These are phyloP conservation scores for Tolypocladium pustulatum DNA, from an alignment of 2,329 filamentous ascomycete genomes.

Conservation along the genomic window DNA sequence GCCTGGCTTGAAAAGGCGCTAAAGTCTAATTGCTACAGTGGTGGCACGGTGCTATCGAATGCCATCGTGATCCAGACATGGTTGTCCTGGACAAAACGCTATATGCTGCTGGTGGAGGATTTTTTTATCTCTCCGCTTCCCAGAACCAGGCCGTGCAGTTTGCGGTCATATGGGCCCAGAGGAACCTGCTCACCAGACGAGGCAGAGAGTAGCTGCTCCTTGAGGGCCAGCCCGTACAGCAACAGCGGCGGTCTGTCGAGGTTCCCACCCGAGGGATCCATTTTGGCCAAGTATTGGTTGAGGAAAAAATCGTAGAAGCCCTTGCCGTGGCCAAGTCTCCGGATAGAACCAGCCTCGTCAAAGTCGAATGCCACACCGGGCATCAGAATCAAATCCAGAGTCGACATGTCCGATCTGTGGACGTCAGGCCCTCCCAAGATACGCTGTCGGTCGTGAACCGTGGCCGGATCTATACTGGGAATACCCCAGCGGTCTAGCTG, in stretches of 20 bases:
- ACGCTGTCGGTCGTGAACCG: conserved; percentile 57
- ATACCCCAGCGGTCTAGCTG: conserved; percentile 85
- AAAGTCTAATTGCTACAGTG: neutral
- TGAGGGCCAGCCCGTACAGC: conserved; percentile 69
- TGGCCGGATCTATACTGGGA: conserved; percentile 63
- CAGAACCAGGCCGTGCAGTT: conserved; percentile 66
- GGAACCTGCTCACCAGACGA: conserved; percentile 56
- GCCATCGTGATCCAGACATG: neutral
- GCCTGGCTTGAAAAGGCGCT: neutral
- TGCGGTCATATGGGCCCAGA: conserved; percentile 65
- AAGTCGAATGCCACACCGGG: conserved; percentile 87
- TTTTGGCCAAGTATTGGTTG: conserved; percentile 52
- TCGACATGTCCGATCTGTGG: conserved; percentile 24
- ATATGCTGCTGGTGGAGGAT: neutral
- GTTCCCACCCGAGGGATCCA: conserved; percentile 20
- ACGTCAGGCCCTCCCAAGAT: conserved; percentile 55
- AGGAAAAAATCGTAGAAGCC: conserved; percentile 97
- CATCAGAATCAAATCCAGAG: conserved; percentile 78
- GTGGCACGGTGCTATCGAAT: neutral
- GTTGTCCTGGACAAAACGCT: too few species aligned
- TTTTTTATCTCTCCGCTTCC: conserved; percentile 52
- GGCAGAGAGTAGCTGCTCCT: conserved; percentile 66
- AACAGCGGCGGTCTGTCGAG: conserved; percentile 28
- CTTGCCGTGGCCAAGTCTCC: conserved; percentile 83
- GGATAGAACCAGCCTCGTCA: conserved; percentile 43